Percentiles rank a stretch among this genome's conserved stretches.
Evolutionary conservation across 2,329 filamentous ascomycete genomes (phyloP).

Genomic region (Teratosphaeria pseudoeucalypti): DNA sequence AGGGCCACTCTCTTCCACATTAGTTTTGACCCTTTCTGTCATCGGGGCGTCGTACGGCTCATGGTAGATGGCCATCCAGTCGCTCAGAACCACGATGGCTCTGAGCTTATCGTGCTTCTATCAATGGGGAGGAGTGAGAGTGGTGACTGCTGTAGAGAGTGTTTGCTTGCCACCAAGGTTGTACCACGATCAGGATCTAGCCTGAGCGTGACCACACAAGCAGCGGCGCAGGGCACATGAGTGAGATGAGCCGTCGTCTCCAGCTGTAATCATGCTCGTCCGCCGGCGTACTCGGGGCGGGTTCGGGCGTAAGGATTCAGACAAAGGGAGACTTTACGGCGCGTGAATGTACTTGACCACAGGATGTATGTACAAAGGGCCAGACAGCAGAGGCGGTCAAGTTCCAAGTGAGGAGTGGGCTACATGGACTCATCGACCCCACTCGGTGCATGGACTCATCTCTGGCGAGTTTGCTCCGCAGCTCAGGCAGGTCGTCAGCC

Average conservation of each 20-base stretch:
- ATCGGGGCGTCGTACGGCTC: background rate
- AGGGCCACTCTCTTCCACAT: background rate
- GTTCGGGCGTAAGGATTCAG: background rate
- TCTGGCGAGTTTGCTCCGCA: background rate
- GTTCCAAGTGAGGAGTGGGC: background rate
- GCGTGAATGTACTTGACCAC: background rate
- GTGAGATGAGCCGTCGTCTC: background rate
- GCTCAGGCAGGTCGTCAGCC: background rate
- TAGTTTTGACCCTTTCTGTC: background rate
- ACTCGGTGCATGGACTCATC: background rate
- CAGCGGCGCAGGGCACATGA: background rate
- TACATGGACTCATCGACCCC: background rate
- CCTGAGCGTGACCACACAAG: background rate
- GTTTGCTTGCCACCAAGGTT: background rate
- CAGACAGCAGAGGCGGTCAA: background rate
- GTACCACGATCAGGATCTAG: background rate
- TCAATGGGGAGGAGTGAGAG: background rate
- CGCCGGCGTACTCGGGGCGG: background rate
- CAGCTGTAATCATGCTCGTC: background rate
- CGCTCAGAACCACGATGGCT: constrained; percentile 5
- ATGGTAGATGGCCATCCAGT: constrained; percentile 8
- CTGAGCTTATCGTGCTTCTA: background rate
- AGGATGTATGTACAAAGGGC: background rate
- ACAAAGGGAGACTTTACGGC: background rate
- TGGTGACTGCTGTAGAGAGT: background rate